phyloP scores from a whole-genome alignment of 176 grass and related monocot genomes.

The Secale cereale region DNA sequence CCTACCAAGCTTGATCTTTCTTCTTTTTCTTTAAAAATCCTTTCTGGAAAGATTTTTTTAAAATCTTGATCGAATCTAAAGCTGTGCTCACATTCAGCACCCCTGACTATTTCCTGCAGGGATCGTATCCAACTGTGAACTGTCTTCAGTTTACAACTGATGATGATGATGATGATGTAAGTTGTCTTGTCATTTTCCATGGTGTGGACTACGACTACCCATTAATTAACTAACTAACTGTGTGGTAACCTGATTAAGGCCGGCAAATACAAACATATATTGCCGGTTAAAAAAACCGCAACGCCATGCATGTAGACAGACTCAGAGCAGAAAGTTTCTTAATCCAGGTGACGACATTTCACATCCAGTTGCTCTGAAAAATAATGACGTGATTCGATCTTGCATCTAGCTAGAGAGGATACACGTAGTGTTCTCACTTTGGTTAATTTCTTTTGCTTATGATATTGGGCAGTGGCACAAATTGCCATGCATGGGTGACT shows the following conservation, averaged over 20 bases:
- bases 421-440: neutral
- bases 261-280: constrained; percentile 43
- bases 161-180: neutral
- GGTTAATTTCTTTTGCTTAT: neutral
- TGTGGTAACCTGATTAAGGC: neutral
- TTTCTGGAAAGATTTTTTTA: neutral
- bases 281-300: neutral
- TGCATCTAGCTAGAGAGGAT: neutral
- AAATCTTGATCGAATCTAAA: neutral
- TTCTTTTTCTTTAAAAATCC: neutral
- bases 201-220: neutral
- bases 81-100: neutral
- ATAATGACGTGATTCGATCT: neutral
- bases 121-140: neutral
- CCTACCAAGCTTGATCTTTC: too few relatives aligned
- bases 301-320: neutral
- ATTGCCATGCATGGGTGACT: neutral
- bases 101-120: neutral
- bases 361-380: neutral
- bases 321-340: neutral
- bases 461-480: neutral
- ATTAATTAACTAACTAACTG: neutral
- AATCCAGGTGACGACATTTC: constrained; percentile 13
- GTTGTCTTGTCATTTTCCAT: constrained; percentile 9
- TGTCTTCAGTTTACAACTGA: neutral